Base-by-base conservation (phyloP, 148 eudicot genomes). In the Talinum fruticosum region DNA sequence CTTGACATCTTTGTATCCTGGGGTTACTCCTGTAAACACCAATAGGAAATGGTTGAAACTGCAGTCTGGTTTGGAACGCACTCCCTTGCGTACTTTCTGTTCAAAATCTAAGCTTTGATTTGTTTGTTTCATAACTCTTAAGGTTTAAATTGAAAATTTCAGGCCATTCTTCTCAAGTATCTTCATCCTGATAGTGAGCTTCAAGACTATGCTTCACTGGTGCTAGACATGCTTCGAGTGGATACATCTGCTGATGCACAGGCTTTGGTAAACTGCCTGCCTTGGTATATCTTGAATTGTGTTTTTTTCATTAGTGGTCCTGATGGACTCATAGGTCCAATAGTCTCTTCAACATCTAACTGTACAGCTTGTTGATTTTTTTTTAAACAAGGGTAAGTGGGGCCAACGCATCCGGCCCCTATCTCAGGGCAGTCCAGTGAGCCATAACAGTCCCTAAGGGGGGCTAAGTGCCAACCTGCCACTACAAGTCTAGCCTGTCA, bases 101-200 rank as follows among this genome's bases (percentile, higher is more conserved):
- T 24, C 37, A 30, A 26, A 51, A 44, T 69, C 16, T 29, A 32
- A 53, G 30, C 75, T 49, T 77, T 47, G 38, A 35, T 65, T 24
- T 70, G 68, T 51, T 64, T 62, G 34, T n/a, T n/a, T n/a, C n/a
- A n/a, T n/a, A n/a, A n/a, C 51, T 71, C 59, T 74, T 69, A 57
- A 34, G 8, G 18, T 32, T 79, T 76, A 18, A 74, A 67, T 30
- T 85, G 57, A 32, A 67, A 79, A 19, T 79, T 87, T 79, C 91
- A 96, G 99, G 93, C 95, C 67, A 89, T 90, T 59, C 91, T 89
- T 82, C 83, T 93, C 78, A 90, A 84, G 86, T 90, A 96, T 86
- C 85, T 86, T 83, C 99, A 88, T 78, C 92, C 97, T 64, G 99
- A 96, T 81, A 87, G 86, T 71, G 97, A 93, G 79, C 99, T 96